These are phyloP conservation scores for Mycena polygramma DNA, from an alignment of 768 basidiomycete species.

Conservation along the genomic window DNA sequence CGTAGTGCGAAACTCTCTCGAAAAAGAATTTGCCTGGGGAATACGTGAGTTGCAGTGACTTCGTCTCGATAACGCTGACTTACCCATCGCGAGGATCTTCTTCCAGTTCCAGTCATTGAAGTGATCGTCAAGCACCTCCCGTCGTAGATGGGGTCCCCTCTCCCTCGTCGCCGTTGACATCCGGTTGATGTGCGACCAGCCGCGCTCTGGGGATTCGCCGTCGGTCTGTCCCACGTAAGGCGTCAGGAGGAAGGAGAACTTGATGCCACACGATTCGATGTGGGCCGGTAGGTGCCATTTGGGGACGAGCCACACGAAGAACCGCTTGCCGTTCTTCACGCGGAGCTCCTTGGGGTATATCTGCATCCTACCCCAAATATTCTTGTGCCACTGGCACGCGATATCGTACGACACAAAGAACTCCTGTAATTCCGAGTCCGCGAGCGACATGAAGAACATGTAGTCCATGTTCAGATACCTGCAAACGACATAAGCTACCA, in stretches of 20 bases:
- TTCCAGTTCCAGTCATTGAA: slow-evolving; percentile 27
- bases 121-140: slow-evolving; percentile 14
- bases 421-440: background rate
- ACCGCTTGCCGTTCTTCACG: background rate
- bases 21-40: background rate
- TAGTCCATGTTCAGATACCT: slow-evolving; percentile 42
- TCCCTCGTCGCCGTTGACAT: slow-evolving; percentile 50
- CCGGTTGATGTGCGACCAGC: slow-evolving; percentile 46
- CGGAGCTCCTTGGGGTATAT: slow-evolving; percentile 24
- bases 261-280: slow-evolving; percentile 31
- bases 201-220: slow-evolving; percentile 49
- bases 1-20: background rate
- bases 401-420: slow-evolving; percentile 43
- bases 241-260: slow-evolving; percentile 41
- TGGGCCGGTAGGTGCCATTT: slow-evolving; percentile 46
- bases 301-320: slow-evolving; percentile 40
- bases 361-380: slow-evolving; percentile 34
- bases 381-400: slow-evolving; percentile 33
- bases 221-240: slow-evolving; percentile 51
- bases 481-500: too few relatives aligned
- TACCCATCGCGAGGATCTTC: slow-evolving; percentile 22
- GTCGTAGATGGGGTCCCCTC: slow-evolving; percentile 46
- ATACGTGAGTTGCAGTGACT: background rate
- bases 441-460: background rate
- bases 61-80: background rate